Base-by-base conservation (phyloP, 768 basidiomycete genomes). In the Hygrophorus pudorinus region DNA sequence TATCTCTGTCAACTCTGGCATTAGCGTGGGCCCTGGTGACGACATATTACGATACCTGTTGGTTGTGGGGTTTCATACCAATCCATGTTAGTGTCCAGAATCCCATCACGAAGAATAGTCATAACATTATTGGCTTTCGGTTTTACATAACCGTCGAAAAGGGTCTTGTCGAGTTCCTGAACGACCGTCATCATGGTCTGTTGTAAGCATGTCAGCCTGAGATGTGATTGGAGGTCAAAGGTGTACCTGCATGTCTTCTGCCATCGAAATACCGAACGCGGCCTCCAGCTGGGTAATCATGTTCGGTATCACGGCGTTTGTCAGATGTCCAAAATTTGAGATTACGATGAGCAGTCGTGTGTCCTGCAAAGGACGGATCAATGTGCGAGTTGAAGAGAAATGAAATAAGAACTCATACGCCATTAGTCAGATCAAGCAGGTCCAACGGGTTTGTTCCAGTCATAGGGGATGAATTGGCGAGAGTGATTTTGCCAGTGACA, bases 51-150 rank as follows among this genome's bases (percentile, higher is more conserved):
- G n/a, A 39, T 54, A 85, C 94, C 91, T 50, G 80, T 85, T 3
- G 96, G 96, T 56, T 94, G 91, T 3, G 85, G 81, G 0, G 88
- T 90, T 52, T 91, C 85, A 54, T 81, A 87, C 96, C 96, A 99
- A 57, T 97, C 89, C 73, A 97, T 87, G 27, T 73, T 66, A 20
- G 68, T 68, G 41, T 85, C 75, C 21, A 96, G 66, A 37, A 99
- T 84, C 8, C 96, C 96, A 41, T 70, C 67, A 20, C 81, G 77
- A 31, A 97, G 67, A 40, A 88, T 79, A 29, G 65, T 62, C 39
- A 70, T 81, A 27, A 90, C 72, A 11, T 65, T 63, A n/a, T 69
- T 70, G n/a, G 82, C 70, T 58, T 91, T 90, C 32, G 88, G 80
- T 53, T 84, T 85, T 52, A 85, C 67, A 57, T 89, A 96, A 41